These are phyloP conservation scores for Cryphonectria parasitica DNA, from an alignment of 2,329 filamentous ascomycete species.

Conservation along the genomic window DNA sequence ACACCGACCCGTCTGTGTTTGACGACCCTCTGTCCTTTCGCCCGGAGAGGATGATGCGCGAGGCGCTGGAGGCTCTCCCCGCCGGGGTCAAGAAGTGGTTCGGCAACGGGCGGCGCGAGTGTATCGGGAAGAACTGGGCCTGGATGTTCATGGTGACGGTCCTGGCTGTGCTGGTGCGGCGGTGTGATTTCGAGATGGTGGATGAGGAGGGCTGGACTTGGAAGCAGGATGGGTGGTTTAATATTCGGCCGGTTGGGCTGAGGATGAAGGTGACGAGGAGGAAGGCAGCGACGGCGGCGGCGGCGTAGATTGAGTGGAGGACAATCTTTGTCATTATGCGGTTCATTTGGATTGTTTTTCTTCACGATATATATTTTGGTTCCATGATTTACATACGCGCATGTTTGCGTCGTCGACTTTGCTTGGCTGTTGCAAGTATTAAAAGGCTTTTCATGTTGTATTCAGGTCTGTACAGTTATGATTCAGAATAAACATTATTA, in stretches of 20 bases:
- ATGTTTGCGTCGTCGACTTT: too few relatives aligned
- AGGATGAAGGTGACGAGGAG: slow-evolving; percentile 48
- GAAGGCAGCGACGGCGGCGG: too few relatives aligned
- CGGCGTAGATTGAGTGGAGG: background rate
- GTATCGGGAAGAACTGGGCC: slow-evolving; percentile 56
- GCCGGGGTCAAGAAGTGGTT: slow-evolving; percentile 53
- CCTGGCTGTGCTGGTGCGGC: slow-evolving; percentile 47
- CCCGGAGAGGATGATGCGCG: slow-evolving; percentile 55
- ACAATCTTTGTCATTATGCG: too few relatives aligned
- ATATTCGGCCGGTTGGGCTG: slow-evolving; percentile 53
- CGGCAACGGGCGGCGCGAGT: slow-evolving; percentile 56
- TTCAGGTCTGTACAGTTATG: too few relatives aligned
- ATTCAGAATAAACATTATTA: too few relatives aligned
- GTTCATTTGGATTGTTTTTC: too few relatives aligned
- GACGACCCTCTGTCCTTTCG: slow-evolving; percentile 50
- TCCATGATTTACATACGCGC: too few relatives aligned
- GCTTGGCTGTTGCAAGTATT: too few relatives aligned
- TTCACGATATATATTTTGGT: too few relatives aligned
- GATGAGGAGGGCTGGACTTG: slow-evolving; percentile 45
- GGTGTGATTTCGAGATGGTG: slow-evolving; percentile 50
- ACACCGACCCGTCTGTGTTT: slow-evolving; percentile 53
- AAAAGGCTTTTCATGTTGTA: too few relatives aligned
- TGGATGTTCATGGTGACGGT: slow-evolving; percentile 50
- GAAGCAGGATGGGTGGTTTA: slow-evolving; percentile 57
- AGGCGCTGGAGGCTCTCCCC: slow-evolving; percentile 48